A percentile compares a stretch with the other conserved stretches of the same genome.
Conservation (phyloP, 1,139 yeast species). For the Debaryomyces robertsiae region DNA sequence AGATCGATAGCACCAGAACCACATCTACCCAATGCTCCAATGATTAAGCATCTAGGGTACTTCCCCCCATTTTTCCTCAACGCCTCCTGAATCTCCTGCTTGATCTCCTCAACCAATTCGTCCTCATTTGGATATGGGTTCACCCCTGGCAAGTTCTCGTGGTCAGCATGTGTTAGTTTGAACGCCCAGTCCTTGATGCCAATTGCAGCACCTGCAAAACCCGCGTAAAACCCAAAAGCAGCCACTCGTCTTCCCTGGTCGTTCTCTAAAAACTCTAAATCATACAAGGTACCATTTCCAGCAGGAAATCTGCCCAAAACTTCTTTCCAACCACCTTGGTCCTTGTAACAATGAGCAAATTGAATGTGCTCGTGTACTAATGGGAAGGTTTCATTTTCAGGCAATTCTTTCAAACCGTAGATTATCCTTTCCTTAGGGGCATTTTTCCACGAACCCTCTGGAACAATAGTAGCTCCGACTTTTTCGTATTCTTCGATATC, state of each 20-base stretch:
- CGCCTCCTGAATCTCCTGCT: slow-evolving; percentile 60
- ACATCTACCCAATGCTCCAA: slow-evolving; percentile 98
- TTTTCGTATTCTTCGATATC: slow-evolving; percentile 69
- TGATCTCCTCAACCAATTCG: slow-evolving; percentile 70
- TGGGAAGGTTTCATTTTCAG: slow-evolving; percentile 88
- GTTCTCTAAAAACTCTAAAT: slow-evolving; percentile 90
- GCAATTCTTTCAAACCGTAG: slow-evolving; percentile 92
- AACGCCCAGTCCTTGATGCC: slow-evolving; percentile 95
- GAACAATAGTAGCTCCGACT: slow-evolving; percentile 86
- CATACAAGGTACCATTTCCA: slow-evolving; percentile 89
- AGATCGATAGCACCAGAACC: slow-evolving; percentile 97
- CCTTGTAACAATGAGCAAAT: slow-evolving; percentile 97
- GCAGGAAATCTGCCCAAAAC: slow-evolving; percentile 85
- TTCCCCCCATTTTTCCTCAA: slow-evolving; percentile 60
- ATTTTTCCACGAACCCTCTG: slow-evolving; percentile 86
- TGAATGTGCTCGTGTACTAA: slow-evolving; percentile 94
- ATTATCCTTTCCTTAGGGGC: slow-evolving; percentile 92
- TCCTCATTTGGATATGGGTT: slow-evolving; percentile 81
- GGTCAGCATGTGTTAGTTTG: slow-evolving; percentile 71
- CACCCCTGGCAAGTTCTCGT: slow-evolving; percentile 71
- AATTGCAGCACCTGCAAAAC: slow-evolving; percentile 98
- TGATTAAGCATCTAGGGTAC: slow-evolving; percentile 79
- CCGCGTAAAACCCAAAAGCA: slow-evolving; percentile 98
- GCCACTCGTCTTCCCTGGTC: slow-evolving; percentile 98
- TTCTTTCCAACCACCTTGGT: slow-evolving; percentile 96